Percentiles rank a stretch among this genome's conserved stretches.
Conservation (phyloP, 176 grass and related monocot species). For the Aechmea fasciata region DNA sequence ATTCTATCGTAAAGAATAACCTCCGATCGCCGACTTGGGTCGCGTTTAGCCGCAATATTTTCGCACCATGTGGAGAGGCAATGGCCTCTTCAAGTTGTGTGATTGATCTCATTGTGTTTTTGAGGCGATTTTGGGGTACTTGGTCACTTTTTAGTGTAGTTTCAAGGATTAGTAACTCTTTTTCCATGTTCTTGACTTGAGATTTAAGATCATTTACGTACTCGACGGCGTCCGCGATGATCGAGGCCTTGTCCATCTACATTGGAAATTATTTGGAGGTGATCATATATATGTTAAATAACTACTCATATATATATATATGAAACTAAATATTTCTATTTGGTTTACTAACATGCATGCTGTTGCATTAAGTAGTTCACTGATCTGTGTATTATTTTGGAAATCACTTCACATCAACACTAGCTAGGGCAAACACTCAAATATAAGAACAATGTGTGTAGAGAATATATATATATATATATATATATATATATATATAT, state of each 20-base stretch:
- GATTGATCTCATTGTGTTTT: background rate
- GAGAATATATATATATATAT: too few relatives aligned
- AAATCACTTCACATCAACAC: too few relatives aligned
- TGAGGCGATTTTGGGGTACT: background rate
- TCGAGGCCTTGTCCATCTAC: conserved; percentile 97
- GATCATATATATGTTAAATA: too few relatives aligned
- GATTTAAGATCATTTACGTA: conserved; percentile 65
- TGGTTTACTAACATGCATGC: too few relatives aligned
- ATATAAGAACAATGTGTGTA: too few relatives aligned
- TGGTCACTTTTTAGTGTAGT: conserved; percentile 18
- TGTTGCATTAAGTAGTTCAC: too few relatives aligned
- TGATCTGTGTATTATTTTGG: too few relatives aligned
- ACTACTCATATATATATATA: too few relatives aligned
- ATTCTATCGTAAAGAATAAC: conserved; percentile 65
- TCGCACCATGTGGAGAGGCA: conserved; percentile 20
- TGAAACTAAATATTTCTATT: too few relatives aligned
- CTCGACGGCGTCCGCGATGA: conserved; percentile 74
- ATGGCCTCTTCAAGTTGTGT: background rate
- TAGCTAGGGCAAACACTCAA: too few relatives aligned
- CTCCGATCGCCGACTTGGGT: conserved; percentile 39
- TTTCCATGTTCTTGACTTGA: conserved; percentile 46
- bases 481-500: too few relatives aligned
- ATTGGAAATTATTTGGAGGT: background rate
- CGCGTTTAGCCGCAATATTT: conserved; percentile 32
- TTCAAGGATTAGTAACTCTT: conserved; percentile 61